These are phyloP conservation scores for Nepenthes alata DNA, from an alignment of 179 eudicot genomes.

Conservation along the genomic window DNA sequence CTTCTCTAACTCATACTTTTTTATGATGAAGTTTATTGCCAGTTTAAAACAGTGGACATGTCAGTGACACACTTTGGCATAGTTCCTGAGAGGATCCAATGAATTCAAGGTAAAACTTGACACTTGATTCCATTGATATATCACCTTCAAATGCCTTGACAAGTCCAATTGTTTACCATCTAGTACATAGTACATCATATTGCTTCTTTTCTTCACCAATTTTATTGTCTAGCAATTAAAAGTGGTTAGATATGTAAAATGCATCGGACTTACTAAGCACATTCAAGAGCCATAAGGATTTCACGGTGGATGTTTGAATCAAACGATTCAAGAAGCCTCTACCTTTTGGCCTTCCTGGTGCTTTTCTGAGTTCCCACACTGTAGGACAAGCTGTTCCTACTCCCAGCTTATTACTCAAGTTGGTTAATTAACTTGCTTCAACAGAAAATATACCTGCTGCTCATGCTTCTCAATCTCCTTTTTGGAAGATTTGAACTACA, in stretches of 20 bases:
- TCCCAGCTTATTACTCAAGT: constrained; percentile 31
- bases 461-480: constrained; percentile 38
- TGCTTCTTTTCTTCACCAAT: constrained; percentile 73
- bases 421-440: constrained; percentile 40
- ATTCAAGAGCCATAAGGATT: constrained; percentile 9
- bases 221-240: constrained; percentile 53
- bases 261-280: constrained; percentile 1
- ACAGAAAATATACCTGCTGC: constrained; percentile 33
- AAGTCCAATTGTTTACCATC: constrained; percentile 75
- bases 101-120: constrained; percentile 4
- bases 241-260: constrained; percentile 40
- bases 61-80: constrained; percentile 9
- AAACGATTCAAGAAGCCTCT: constrained; percentile 38
- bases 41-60: constrained; percentile 18
- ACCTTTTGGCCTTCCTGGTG: constrained; percentile 47
- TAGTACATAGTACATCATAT: constrained; percentile 48
- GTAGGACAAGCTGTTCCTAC: constrained; percentile 52
- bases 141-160: constrained; percentile 85
- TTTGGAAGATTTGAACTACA: constrained; percentile 35
- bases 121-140: constrained; percentile 89
- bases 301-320: constrained; percentile 2
- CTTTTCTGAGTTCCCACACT: constrained; percentile 40
- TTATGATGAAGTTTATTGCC: constrained; percentile 91
- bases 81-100: background rate
- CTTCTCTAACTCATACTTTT: constrained; percentile 78